Evolutionary conservation across 805 yeast species (phyloP).

Genomic region (Candida maltosa): DNA sequence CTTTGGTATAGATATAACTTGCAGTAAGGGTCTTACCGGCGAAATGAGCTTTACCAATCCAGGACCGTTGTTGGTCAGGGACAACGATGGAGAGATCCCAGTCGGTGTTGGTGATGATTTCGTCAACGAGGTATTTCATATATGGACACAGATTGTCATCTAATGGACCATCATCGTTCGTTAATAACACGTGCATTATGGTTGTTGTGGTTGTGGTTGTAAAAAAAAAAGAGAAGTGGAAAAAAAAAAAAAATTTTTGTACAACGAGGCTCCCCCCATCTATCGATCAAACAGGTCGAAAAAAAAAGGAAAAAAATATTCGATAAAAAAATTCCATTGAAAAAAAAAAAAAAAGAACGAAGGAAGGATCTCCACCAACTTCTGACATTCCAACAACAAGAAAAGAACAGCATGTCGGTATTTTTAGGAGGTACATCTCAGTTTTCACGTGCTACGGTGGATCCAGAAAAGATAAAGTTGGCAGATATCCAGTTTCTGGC

Average conservation of each 20-base stretch:
- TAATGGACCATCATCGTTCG: slow-evolving; percentile 97
- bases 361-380: not conserved
- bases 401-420: slow-evolving; percentile 52
- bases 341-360: not conserved
- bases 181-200: slow-evolving; percentile 54
- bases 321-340: not conserved
- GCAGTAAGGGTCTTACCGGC: slow-evolving; percentile 68
- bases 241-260: not conserved
- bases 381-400: too few relatives aligned
- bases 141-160: slow-evolving; percentile 79
- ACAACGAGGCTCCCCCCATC: not conserved
- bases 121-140: slow-evolving; percentile 74
- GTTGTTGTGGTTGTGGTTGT: not conserved
- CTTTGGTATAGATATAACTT: slow-evolving; percentile 57
- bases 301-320: not conserved
- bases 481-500: slow-evolving; percentile 72
- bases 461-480: slow-evolving; percentile 55
- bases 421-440: slow-evolving; percentile 50
- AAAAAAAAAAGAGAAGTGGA: slow-evolving; percentile 2
- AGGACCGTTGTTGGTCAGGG: slow-evolving; percentile 83
- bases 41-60: slow-evolving; percentile 98
- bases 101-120: slow-evolving; percentile 58
- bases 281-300: not conserved
- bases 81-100: slow-evolving; percentile 86
- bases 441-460: slow-evolving; percentile 45